Percentiles rank a stretch among this genome's conserved stretches.
These are phyloP conservation scores for Gnomoniopsis sp. DNA, from an alignment of 2,329 filamentous ascomycete genomes.

Conservation along the genomic window DNA sequence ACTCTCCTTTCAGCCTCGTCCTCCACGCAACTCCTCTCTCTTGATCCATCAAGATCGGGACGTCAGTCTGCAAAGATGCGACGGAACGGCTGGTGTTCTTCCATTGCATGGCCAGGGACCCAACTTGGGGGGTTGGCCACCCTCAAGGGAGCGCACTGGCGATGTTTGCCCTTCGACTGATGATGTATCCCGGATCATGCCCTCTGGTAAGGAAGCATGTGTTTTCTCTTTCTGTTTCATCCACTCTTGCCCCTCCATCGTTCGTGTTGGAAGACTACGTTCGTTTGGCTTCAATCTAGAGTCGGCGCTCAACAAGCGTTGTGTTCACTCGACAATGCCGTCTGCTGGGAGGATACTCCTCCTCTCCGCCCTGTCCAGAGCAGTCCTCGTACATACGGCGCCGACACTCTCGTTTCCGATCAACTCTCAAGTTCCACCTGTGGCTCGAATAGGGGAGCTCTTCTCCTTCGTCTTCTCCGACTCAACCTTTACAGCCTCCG, in stretches of 20 bases:
- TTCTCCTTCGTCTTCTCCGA: constrained; percentile 71
- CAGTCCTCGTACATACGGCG: constrained; percentile 29
- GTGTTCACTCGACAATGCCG: constrained; percentile 13
- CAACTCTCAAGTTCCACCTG: constrained; percentile 79
- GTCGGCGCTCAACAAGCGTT: constrained; percentile 8
- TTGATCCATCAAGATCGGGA: background rate
- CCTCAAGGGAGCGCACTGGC: constrained; percentile 8
- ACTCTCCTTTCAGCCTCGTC: constrained; percentile 11
- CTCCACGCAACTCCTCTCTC: background rate
- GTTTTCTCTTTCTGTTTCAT: background rate
- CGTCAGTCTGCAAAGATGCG: background rate
- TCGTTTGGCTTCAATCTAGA: constrained; percentile 1
- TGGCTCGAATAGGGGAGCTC: constrained; percentile 63
- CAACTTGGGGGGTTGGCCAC: background rate
- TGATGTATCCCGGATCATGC: constrained; percentile 8
- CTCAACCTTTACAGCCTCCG: constrained; percentile 67
- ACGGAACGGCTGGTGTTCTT: constrained; percentile 13
- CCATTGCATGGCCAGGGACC: background rate
- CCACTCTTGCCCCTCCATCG: background rate
- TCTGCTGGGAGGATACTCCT: constrained; percentile 7
- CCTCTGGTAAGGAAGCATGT: background rate
- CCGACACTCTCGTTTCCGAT: constrained; percentile 64
- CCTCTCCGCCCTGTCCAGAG: constrained; percentile 27
- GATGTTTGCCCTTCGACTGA: constrained; percentile 2
- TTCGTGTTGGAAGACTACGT: background rate